A percentile compares a stretch with the other conserved stretches of the same genome.
These are phyloP conservation scores for Lathyrus aphaca DNA, from an alignment of 306 rosid species.

Conservation along the genomic window DNA sequence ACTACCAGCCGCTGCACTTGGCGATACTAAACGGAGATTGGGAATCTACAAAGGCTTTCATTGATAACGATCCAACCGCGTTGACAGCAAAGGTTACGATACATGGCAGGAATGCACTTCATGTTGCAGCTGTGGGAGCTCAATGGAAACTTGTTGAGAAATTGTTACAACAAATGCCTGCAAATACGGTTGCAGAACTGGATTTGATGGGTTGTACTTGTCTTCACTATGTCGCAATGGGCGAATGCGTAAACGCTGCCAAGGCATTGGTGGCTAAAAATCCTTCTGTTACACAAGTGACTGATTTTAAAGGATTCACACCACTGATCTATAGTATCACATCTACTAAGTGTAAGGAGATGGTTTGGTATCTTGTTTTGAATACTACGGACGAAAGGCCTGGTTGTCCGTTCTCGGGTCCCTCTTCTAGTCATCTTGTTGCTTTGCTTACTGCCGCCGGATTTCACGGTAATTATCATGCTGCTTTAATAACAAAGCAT, in stretches of 20 bases:
- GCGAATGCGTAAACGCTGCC: conserved; percentile 46
- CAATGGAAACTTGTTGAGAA: conserved; percentile 53
- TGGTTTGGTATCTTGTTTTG: conserved; percentile 61
- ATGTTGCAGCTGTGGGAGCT: conserved; percentile 50
- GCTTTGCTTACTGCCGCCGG: conserved; percentile 57
- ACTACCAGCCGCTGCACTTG: conserved; percentile 51
- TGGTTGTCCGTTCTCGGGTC: conserved; percentile 50
- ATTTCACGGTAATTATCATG: conserved; percentile 50
- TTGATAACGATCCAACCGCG: conserved; percentile 48
- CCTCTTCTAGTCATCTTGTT: conserved; percentile 39
- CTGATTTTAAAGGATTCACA: conserved; percentile 44
- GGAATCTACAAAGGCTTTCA: conserved; percentile 44
- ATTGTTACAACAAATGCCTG: conserved; percentile 41
- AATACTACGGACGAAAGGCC: conserved; percentile 52
- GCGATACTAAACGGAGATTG: conserved; percentile 58
- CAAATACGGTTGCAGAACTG: conserved; percentile 24
- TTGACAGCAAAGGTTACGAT: conserved; percentile 44
- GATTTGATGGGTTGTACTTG: conserved; percentile 54
- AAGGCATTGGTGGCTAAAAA: conserved; percentile 47
- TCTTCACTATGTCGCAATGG: conserved; percentile 55
- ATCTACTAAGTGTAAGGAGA: conserved; percentile 40
- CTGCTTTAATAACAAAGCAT: not conserved
- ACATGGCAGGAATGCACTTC: conserved; percentile 43
- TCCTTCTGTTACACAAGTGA: conserved; percentile 43
- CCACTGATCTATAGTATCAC: conserved; percentile 50